phyloP scores from a whole-genome alignment of 2,329 filamentous ascomycete genomes.

The Didymella glomerata region DNA sequence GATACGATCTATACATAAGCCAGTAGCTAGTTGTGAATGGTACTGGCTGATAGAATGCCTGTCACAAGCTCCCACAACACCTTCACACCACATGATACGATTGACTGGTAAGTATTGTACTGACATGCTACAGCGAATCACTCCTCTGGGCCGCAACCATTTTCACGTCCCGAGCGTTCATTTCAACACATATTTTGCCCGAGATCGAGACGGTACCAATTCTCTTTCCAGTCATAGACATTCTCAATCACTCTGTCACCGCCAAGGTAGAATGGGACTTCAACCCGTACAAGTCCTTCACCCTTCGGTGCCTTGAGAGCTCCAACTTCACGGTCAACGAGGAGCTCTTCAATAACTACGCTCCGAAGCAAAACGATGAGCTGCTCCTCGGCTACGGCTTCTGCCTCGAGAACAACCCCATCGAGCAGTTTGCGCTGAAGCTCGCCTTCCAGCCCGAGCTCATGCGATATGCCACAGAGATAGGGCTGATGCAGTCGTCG shows the following conservation, averaged over 20 bases:
- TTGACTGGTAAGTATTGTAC: conserved; percentile 12
- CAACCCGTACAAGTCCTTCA: conserved; percentile 45
- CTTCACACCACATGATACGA: not conserved
- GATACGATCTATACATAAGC: not conserved
- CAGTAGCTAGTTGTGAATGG: not conserved
- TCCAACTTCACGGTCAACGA: conserved; percentile 47
- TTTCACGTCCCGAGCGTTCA: conserved; percentile 61
- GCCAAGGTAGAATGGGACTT: conserved; percentile 59
- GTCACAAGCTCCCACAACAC: not conserved
- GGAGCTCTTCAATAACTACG: conserved; percentile 64
- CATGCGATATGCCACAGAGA: conserved; percentile 29
- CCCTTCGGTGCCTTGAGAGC: conserved; percentile 50
- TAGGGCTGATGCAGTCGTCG: conserved; percentile 25
- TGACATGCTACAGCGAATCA: conserved; percentile 52
- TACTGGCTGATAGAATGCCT: not conserved
- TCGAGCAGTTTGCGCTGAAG: conserved; percentile 57
- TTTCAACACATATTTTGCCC: conserved; percentile 51
- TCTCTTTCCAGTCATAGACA: conserved; percentile 61
- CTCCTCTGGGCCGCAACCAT: conserved; percentile 62
- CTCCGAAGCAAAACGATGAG: conserved; percentile 62
- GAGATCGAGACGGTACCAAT: conserved; percentile 47
- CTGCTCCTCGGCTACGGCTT: conserved; percentile 63
- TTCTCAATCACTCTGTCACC: conserved; percentile 58
- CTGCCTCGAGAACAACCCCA: conserved; percentile 57
- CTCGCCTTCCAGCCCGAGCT: conserved; percentile 52